Base-by-base conservation (phyloP, 140 eudicot species). In the Senecio squalidus region DNA sequence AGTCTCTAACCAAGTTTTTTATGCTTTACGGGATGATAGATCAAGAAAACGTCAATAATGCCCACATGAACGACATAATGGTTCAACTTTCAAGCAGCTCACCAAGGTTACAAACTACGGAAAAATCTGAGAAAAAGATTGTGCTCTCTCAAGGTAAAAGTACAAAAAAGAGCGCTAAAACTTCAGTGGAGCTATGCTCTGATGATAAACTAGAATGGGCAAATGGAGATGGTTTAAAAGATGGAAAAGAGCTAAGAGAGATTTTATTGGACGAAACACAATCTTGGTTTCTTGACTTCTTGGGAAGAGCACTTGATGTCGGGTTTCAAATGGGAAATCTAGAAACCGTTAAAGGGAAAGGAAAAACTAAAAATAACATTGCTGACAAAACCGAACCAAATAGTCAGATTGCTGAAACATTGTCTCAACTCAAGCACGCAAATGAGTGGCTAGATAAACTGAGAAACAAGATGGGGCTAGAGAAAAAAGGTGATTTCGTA, bases 141-240 rank as follows among this genome's bases (percentile, higher is more conserved):
- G 68, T 61, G 29, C 17, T 56, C 10, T 28, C 25, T 31, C 75
- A 75, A 40, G 73, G 73, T 28, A 83, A 15, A 58, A 66, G 17
- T 26, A 56, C 38, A 47, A 26, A 23, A 10, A 81, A 68, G 59
- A 17, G 78, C 43, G 39, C 65, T 16, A 76, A 80, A 67, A 75
- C 83, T 60, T 55, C 66, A 11, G 14, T 47, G 55, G 80, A 81
- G 69, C 71, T 85, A n/a, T 59, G 68, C 17, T 45, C 47, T 62
- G 72, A 63, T 3, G 91, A 83, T 20, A 86, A 73, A 58, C 21
- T 72, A 38, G 98, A 91, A 78, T 91, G 98, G 98, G 88, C 98
- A 8, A 91, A 68, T 27, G 85, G 80, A 58, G 85, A 84, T 44
- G 91, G 94, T 28, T 16, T 75, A 38, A 83, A 55, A 26, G 81